These are phyloP conservation scores for Echria macrotheca DNA, from an alignment of 495 filamentous ascomycete genomes.

Conservation along the genomic window DNA sequence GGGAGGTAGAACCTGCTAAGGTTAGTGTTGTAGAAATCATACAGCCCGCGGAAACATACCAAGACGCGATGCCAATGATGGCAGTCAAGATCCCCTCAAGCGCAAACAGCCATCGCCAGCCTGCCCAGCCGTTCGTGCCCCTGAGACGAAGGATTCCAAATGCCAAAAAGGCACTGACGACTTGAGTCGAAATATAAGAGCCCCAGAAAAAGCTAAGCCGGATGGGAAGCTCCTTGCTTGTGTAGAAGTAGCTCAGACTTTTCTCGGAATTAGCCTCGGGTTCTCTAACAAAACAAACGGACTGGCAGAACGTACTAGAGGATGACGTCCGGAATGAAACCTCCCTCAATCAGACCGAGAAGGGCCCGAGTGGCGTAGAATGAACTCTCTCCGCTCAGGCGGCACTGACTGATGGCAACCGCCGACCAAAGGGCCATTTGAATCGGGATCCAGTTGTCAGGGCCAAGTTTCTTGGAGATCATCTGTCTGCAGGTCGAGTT, in stretches of 20 bases:
- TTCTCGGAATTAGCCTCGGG: too few relatives aligned
- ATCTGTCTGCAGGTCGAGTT: constrained; percentile 43
- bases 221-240: constrained; percentile 1
- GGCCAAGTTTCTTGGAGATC: constrained; percentile 64
- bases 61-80: constrained; percentile 1
- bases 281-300: too few relatives aligned
- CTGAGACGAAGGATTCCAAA: background rate
- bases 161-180: background rate
- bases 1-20: background rate
- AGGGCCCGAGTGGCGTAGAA: background rate
- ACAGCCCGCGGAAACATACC: background rate
- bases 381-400: background rate
- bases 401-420: constrained; percentile 1
- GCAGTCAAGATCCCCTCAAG: background rate
- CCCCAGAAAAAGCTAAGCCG: background rate
- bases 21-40: background rate
- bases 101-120: constrained; percentile 1
- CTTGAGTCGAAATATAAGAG: background rate
- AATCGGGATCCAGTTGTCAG: constrained; percentile 67
- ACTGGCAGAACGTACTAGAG: constrained; percentile 1
- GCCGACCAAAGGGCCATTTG: constrained; percentile 4
- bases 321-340: constrained; percentile 1
- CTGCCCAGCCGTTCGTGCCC: background rate
- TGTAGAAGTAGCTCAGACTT: constrained; percentile 4
- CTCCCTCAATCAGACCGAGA: background rate